Evolutionary conservation across 306 rosid genomes (phyloP), one percentile per base, ranked within the genome.

Genomic region (Prunus armeniaca): DNA sequence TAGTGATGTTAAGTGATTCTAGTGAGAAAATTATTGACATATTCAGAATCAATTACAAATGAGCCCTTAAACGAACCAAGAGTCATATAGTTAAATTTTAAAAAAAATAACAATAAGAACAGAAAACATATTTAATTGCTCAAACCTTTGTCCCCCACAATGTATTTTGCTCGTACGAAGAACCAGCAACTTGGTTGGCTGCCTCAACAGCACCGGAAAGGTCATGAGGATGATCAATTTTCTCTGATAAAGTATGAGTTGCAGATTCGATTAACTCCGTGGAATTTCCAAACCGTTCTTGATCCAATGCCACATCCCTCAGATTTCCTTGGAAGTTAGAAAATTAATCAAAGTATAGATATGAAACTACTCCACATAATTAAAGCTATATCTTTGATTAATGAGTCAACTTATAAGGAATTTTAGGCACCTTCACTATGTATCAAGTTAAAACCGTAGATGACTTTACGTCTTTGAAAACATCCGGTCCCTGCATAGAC

Each of bases 381-480:
- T 38, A 38, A 38, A 38, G 9, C 43, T 7, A 6, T 38, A 38
- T 38, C 41, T 34, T 6, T 38, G 51, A 46, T 12, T 46, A 46
- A 46, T 46, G 52, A 47, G 17, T 12, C 3, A 1, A 38, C 9
- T 38, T 6, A 38, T 7, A 38, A 38, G 43, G 43, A 38, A 38
- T 38, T 47, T 47, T 47, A 55, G 27, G 20, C 24, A 58, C 65
- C 65, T 58, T 58, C 65, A 58, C 24, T 58, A 12, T 58, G 18
- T 24, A 30, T n/a, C 5, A 72, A 19, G 22, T 38, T 41, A 62
- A 65, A 65, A 19, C 58, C 72, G n/a, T 80, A 80, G 7, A 93
- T 81, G 60, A 89, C 84, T 77, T 86, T 88, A 38, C 93, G 84
- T 83, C 90, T 84, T 25, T 86, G 92, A 55, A 91, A 73, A 52